Evolutionary conservation across 306 rosid species (phyloP), one percentile per base, ranked within the genome.

Genomic region (Acacia melanoxylon): DNA sequence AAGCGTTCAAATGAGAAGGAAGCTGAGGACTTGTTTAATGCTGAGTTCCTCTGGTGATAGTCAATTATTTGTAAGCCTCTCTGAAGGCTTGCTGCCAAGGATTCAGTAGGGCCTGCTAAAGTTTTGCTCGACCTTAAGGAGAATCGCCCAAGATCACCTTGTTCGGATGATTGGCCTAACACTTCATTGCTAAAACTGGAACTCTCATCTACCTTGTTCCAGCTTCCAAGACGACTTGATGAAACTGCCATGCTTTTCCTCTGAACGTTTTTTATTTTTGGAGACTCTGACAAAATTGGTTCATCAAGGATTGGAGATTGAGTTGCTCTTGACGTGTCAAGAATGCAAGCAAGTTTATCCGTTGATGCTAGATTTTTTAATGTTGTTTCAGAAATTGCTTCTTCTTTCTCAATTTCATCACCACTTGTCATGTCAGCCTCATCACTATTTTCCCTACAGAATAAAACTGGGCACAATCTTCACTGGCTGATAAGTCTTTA

Each of bases 1-100:
- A 93, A 83, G 81, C 81, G 94, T 83, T 89, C 97, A 87, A 96
- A 96, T 54, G 99, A 96, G 92, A 93, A 96, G 75, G 99, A 90
- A 56, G 93, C 86, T 44, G 91, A 63, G n/a, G 98, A 92, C 82
- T 87, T 92, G 83, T 91, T 92, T 81, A 85, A 70, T 83, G 87
- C 81, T 8, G 97, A 89, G 87, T 84, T 92, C 79, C 86, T 88
- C 84, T 92, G 97, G 87, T 95, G 99, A 80, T 81, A 51, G 72
- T 93, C 97, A 80, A 96, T 93, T 66, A 93, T 89, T 79, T 96
- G 85, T 63, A 96, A 84, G 67, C 99, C 98, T 84, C 93, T 96
- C 78, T 93, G 98, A 62, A 96, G 99, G 88, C 98, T 96, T 22
- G 91, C 94, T 65, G 92, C 97, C 85, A 96, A 89, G 77, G 91